Evolutionary conservation across 2,329 filamentous ascomycete genomes (phyloP).

Genomic region (Colletotrichum sublineola): DNA sequence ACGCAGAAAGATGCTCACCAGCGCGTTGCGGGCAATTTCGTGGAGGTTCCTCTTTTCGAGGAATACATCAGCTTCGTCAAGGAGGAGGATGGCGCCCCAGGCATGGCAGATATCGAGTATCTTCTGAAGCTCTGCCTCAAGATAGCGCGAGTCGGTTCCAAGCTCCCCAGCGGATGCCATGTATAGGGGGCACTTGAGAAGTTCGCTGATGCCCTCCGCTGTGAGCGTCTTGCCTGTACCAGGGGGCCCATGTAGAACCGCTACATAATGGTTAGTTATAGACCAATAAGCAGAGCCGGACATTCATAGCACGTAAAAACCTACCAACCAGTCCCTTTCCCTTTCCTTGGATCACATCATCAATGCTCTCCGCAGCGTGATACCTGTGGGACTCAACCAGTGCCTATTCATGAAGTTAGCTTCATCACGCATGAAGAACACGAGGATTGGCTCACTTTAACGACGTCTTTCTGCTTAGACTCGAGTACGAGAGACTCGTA

Average conservation of each 20-base stretch:
- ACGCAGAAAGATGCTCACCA: conserved; percentile 89
- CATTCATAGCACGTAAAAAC: conserved; percentile 44
- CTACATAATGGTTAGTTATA: conserved; percentile 45
- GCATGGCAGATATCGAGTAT: conserved; percentile 88
- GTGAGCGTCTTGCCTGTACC: conserved; percentile 76
- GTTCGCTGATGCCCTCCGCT: conserved; percentile 35
- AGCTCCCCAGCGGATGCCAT: conserved; percentile 39
- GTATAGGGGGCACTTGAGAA: conserved; percentile 36
- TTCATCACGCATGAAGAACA: neutral
- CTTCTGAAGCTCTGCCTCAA: conserved; percentile 84
- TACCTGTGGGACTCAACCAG: conserved; percentile 88
- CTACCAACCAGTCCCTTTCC: conserved; percentile 83
- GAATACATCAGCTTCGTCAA: conserved; percentile 90
- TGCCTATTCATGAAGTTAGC: conserved; percentile 58
- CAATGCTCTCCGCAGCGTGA: conserved; percentile 83
- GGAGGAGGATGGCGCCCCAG: conserved; percentile 86
- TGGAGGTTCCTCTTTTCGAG: conserved; percentile 85
- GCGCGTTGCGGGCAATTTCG: conserved; percentile 86
- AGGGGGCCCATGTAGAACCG: conserved; percentile 85
- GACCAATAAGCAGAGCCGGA: neutral
- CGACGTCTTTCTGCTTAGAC: conserved; percentile 71
- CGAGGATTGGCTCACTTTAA: conserved; percentile 60
- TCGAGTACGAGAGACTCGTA: conserved; percentile 85
- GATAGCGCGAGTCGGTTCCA: conserved; percentile 75
- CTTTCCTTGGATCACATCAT: conserved; percentile 86